Evolutionary conservation across 805 yeast species (phyloP), one percentile per base, ranked within the genome.

Genomic region (Starmerella stigmatis): DNA sequence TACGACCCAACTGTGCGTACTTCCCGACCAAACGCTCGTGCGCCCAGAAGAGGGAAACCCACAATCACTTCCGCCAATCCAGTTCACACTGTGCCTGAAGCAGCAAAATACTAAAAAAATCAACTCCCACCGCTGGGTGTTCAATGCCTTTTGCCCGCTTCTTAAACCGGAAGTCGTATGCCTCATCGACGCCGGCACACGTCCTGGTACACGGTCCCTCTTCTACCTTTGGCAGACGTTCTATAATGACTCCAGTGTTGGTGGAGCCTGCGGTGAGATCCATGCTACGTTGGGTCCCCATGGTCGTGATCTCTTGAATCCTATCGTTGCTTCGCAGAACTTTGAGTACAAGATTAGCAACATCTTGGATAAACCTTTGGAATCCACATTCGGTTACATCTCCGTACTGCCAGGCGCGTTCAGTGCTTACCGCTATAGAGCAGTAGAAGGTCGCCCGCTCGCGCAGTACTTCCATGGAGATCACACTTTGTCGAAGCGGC

Each of bases 211-310:
- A 20, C 73, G 73, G 51, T 70, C 82, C 4, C 63, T 77, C 46
- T 70, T 73, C 47, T 71, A 75, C 50, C 65, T 77, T 43, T 77
- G 83, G 83, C 73, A 74, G 52, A 79, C 76, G 41, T 78, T 77
- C 51, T 74, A 76, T 59, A 64, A 67, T 47, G 75, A 78, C 55
- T 69, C 71, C 9, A 69, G 69, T 46, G 78, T 78, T 22, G 83
- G 82, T 4, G 83, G 83, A 21, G 81, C 82, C 4, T 76, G 81
- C 63, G 83, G 83, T n/a, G 83, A 77, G 55, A 76, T 77, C 56
- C 77, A 74, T 46, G 80, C 81, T 3, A 68, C 74, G 58, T 64
- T 77, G 60, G 73, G 73, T 13, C 67, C 67, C 30, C 68, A 72
- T 51, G 43, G 49, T 31, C 47, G 53, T 27, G 49, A 50, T 44